Percentiles rank a stretch among this genome's conserved stretches.
phyloP scores from a whole-genome alignment of 2,329 filamentous ascomycete species.

The Tolypocladium tropicale region DNA sequence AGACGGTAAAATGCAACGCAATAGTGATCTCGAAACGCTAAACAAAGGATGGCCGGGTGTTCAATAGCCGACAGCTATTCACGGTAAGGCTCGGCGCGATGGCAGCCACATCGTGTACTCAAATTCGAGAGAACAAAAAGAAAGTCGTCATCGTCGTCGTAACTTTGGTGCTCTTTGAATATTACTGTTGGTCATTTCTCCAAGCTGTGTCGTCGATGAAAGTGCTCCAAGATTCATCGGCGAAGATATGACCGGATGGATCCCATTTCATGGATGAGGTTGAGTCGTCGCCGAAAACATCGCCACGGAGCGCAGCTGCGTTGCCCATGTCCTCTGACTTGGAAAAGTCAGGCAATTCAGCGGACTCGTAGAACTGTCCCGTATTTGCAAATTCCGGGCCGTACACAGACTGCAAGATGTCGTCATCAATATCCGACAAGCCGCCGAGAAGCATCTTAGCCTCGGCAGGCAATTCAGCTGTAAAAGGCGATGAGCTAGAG shows the following conservation, averaged over 20 bases:
- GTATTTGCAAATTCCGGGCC: neutral
- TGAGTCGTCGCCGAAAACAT: neutral
- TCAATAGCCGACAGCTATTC: neutral
- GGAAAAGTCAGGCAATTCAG: neutral
- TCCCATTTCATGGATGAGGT: neutral
- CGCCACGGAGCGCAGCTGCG: too few species aligned
- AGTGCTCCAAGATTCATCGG: conserved; percentile 19
- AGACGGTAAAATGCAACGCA: neutral
- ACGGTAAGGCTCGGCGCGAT: neutral
- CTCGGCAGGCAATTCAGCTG: conserved; percentile 29
- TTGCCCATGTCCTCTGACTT: neutral
- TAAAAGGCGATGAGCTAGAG: conserved; percentile 25
- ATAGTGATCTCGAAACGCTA: neutral
- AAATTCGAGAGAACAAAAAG: neutral
- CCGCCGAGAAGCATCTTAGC: conserved; percentile 28
- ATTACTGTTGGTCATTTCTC: conserved; percentile 15
- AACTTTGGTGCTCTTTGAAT: neutral
- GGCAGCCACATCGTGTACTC: neutral
- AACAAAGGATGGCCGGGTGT: neutral
- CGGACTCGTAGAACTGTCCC: neutral
- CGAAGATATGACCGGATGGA: conserved; percentile 3
- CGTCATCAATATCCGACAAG: conserved; percentile 16
- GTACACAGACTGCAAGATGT: conserved; percentile 8
- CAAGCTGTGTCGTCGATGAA: conserved; percentile 20
- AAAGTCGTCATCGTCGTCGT: neutral